Percentiles rank a stretch among this genome's conserved stretches.
Conservation (phyloP, 2,329 filamentous ascomycete genomes). For the Phyllosticta citriasiana region DNA sequence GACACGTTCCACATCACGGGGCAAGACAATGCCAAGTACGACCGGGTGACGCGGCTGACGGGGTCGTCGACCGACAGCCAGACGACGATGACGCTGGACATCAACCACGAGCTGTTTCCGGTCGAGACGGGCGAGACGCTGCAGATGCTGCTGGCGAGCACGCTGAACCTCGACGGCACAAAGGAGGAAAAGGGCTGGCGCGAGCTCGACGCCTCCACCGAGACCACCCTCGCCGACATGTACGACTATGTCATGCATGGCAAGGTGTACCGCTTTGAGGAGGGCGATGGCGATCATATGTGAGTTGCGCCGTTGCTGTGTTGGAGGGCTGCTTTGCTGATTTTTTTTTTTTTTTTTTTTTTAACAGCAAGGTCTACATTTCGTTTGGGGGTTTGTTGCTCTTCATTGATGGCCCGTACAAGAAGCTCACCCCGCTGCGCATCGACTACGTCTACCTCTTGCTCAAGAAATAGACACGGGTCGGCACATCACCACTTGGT, state of each 20-base stretch:
- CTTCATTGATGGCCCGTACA: conserved; percentile 86
- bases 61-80: conserved; percentile 67
- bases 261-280: conserved; percentile 82
- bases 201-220: conserved; percentile 38
- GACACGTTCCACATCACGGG: conserved; percentile 77
- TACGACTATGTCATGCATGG: conserved; percentile 84
- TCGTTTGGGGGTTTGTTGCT: conserved; percentile 90
- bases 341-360: not conserved
- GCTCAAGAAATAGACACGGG: conserved; percentile 63
- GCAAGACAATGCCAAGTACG: conserved; percentile 81
- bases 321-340: conserved; percentile 9
- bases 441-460: conserved; percentile 93
- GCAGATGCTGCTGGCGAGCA: conserved; percentile 73
- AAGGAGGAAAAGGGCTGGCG: conserved; percentile 60
- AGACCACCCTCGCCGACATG: conserved; percentile 56
- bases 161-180: conserved; percentile 73
- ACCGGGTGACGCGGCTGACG: conserved; percentile 79
- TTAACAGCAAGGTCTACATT: conserved; percentile 73
- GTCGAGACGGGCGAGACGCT: conserved; percentile 64
- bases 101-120: conserved; percentile 89
- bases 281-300: conserved; percentile 77
- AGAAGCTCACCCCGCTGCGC: conserved; percentile 82
- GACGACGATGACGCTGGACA: conserved; percentile 75
- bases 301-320: conserved; percentile 39
- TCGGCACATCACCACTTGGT: conserved; percentile 2